A percentile compares a stretch with the other conserved stretches of the same genome.
Conservation (phyloP, 2,329 filamentous ascomycete species). For the Pseudogymnoascus destructans region DNA sequence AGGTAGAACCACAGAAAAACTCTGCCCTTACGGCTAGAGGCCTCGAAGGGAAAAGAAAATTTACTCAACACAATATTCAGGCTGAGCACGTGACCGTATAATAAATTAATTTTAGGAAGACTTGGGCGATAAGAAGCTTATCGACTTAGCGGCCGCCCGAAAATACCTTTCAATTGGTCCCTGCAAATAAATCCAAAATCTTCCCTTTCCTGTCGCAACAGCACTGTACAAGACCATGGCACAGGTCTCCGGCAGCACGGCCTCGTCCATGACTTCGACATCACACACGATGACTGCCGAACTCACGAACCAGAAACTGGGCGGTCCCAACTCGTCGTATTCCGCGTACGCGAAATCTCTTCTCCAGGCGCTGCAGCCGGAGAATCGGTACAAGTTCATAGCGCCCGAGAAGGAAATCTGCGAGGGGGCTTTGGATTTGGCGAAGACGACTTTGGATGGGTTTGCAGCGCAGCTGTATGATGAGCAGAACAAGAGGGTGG, state of each 20-base stretch:
- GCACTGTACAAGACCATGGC: slow-evolving; percentile 4
- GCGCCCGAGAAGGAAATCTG: slow-evolving; percentile 56
- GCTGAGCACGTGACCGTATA: not conserved
- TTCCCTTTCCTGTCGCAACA: slow-evolving; percentile 5
- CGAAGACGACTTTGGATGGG: slow-evolving; percentile 69
- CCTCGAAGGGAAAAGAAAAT: too few species aligned
- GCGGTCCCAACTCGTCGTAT: slow-evolving; percentile 18
- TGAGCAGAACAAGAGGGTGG: slow-evolving; percentile 55
- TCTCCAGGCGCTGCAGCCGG: slow-evolving; percentile 18
- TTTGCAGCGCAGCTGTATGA: slow-evolving; percentile 63
- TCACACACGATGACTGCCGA: slow-evolving; percentile 48
- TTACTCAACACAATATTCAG: too few species aligned
- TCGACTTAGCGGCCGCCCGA: slow-evolving; percentile 7
- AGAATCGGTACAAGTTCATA: slow-evolving; percentile 44
- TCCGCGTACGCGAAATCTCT: slow-evolving; percentile 27
- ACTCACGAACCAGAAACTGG: slow-evolving; percentile 26
- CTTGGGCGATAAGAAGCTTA: slow-evolving; percentile 2
- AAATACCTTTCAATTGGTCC: slow-evolving; percentile 9
- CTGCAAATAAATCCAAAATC: slow-evolving; percentile 9
- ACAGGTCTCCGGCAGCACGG: slow-evolving; percentile 30
- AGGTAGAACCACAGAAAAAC: too few species aligned
- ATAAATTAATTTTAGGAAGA: not conserved
- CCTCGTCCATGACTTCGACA: slow-evolving; percentile 49
- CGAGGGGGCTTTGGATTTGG: slow-evolving; percentile 55
- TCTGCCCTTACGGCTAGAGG: too few species aligned